A percentile compares a stretch with the other conserved stretches of the same genome.
Conservation (phyloP, 176 grass and related monocot species). For the Cymbopogon citratus region DNA sequence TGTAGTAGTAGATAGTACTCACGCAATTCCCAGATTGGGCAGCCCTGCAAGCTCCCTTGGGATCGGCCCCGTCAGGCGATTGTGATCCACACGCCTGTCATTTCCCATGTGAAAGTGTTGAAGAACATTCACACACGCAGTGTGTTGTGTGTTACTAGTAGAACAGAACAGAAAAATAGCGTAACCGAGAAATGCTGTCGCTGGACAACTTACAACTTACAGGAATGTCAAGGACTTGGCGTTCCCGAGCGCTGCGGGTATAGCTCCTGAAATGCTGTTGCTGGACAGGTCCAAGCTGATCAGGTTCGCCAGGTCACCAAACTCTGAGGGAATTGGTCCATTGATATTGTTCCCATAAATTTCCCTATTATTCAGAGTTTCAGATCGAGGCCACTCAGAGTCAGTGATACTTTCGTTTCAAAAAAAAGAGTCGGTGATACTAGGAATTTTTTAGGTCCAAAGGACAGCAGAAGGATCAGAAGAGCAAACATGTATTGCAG, state of each 20-base stretch:
- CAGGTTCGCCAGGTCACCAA: constrained; percentile 47
- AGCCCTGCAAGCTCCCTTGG: constrained; percentile 53
- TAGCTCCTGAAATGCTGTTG: constrained; percentile 57
- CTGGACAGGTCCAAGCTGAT: constrained; percentile 53
- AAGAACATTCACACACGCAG: not conserved
- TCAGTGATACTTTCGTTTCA: not conserved
- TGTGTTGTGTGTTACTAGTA: not conserved
- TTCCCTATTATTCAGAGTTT: constrained; percentile 31
- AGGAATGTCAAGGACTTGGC: constrained; percentile 43
- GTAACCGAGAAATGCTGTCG: not conserved
- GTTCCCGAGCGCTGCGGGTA: constrained; percentile 54
- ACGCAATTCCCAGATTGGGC: constrained; percentile 37
- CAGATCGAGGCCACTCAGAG: not conserved
- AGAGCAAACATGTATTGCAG: constrained; percentile 49
- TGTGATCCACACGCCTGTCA: constrained; percentile 51
- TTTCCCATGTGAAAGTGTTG: not conserved
- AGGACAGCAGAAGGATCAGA: not conserved
- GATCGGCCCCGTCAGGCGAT: constrained; percentile 62
- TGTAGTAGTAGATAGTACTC: constrained; percentile 20
- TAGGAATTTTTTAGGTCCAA: not conserved
- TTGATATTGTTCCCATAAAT: constrained; percentile 46
- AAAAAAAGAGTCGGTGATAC: too few relatives aligned
- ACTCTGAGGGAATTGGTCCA: constrained; percentile 52
- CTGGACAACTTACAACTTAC: constrained; percentile 43
- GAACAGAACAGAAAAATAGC: too few relatives aligned